These are phyloP conservation scores for Eucalyptus dawsonii DNA, from an alignment of 345 rosid species.

Conservation along the genomic window DNA sequence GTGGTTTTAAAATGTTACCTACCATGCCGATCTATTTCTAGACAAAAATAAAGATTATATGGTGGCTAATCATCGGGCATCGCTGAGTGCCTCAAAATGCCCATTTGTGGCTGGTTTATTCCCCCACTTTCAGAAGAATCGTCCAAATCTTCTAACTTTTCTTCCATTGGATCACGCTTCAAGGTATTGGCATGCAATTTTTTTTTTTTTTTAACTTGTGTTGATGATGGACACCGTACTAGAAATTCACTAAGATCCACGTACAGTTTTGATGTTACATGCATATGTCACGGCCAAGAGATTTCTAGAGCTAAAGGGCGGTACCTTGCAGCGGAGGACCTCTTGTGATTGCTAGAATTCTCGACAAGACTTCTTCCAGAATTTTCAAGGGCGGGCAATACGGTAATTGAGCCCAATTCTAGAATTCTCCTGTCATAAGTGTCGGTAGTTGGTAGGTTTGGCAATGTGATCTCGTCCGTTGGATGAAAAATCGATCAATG, in stretches of 20 bases:
- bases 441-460: too few relatives aligned
- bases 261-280: not conserved
- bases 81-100: conserved; percentile 65
- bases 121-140: conserved; percentile 74
- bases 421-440: too few relatives aligned
- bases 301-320: too few relatives aligned
- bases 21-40: conserved; percentile 69
- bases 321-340: too few relatives aligned
- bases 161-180: conserved; percentile 87
- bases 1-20: conserved; percentile 30
- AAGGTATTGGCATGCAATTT: conserved; percentile 46
- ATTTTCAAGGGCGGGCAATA: too few relatives aligned
- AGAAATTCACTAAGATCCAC: not conserved
- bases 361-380: too few relatives aligned
- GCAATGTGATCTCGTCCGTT: too few relatives aligned
- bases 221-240: not conserved
- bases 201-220: not conserved
- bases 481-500: too few relatives aligned
- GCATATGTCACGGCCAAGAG: not conserved
- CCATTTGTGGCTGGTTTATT: conserved; percentile 61
- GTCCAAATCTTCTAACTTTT: conserved; percentile 79
- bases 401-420: too few relatives aligned
- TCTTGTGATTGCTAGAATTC: too few relatives aligned
- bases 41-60: conserved; percentile 93
- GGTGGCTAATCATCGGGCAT: conserved; percentile 88